Evolutionary conservation across 129 eudicot species (phyloP), one percentile per base, ranked within the genome.

Genomic region (Dittrichia graveolens): DNA sequence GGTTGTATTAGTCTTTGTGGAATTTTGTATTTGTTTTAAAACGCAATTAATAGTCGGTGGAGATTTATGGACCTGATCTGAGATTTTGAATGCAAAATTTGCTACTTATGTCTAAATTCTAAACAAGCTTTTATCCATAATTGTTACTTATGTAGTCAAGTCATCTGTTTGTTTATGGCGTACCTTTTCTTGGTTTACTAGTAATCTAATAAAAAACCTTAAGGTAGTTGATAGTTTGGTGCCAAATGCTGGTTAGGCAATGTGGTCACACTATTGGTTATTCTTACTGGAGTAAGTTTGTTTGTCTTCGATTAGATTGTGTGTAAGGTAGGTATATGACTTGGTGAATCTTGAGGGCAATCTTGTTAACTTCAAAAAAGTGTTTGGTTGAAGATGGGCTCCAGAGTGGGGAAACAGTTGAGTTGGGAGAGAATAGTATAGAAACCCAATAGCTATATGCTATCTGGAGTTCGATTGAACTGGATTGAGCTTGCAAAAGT

Each of bases 41-140:
- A 4, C 7, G 41, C 18, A 35, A 34, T 9, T 49, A 10, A 12
- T 70, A 39, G 47, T 61, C 6, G 62, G 35, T 37, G 61, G 49
- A 59, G n/a, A 34, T 61, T 62, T 15, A 2, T 14, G 59, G 2
- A 61, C 49, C 70, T 47, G 70, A 46, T 75, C 37, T 67, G 59
- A 54, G 73, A 15, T 35, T 54, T 35, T 45, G 59, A 41, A 75
- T 66, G 49, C 12, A 45, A 46, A 46, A 11, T 55, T 14, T 75
- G 74, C 13, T 9, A 56, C 3, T 56, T n/a, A 8, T 65, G 68
- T 13, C 4, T 61, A 14, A 61, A 38, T 2, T 61, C 31, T 24
- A 24, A 24, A 24, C 31, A 24, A 24, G 31, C 31, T 24, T 24
- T 24, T 24, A 24, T 24, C 31, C 31, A 24, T 24, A 24, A 24